Evolutionary conservation across 2,329 filamentous ascomycete genomes (phyloP).

Genomic region (Neocatenulostroma microsporum): DNA sequence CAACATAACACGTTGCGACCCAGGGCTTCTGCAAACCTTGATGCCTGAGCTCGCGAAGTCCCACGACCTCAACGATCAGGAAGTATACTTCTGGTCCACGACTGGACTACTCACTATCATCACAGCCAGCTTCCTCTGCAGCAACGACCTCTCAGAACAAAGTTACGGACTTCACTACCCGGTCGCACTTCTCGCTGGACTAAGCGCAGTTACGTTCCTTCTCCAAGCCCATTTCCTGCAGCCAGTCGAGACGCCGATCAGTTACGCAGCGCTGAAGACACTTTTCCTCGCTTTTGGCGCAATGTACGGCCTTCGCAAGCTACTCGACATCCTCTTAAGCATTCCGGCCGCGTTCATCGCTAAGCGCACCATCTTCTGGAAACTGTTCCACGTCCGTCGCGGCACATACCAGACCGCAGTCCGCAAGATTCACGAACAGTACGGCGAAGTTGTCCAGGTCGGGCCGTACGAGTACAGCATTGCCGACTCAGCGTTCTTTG

Average conservation of each 20-base stretch:
- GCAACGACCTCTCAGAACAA: too few species aligned
- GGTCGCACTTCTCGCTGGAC: too few species aligned
- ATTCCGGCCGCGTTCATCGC: slow-evolving; percentile 17
- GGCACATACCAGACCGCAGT: slow-evolving; percentile 14
- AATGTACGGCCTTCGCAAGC: neutral
- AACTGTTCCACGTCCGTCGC: slow-evolving; percentile 12
- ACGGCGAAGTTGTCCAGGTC: slow-evolving; percentile 16
- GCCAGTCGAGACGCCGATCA: too few species aligned
- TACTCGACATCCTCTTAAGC: neutral
- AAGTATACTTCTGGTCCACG: too few species aligned
- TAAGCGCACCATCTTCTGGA: slow-evolving; percentile 16
- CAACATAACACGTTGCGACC: too few species aligned
- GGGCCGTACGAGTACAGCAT: slow-evolving; percentile 11
- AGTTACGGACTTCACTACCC: too few species aligned
- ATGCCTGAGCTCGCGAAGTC: too few species aligned
- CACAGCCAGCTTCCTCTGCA: slow-evolving; percentile 29
- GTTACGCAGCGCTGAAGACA: too few species aligned
- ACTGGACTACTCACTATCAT: slow-evolving; percentile 29
- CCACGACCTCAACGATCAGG: too few species aligned
- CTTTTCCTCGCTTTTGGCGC: neutral
- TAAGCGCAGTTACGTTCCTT: too few species aligned
- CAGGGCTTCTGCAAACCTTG: too few species aligned
- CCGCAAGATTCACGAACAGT: slow-evolving; percentile 9
- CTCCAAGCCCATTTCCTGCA: too few species aligned
- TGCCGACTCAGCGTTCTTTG: slow-evolving; percentile 3